Base-by-base conservation (phyloP, 1,139 yeast genomes). In the Kluyveromyces marxianus region DNA sequence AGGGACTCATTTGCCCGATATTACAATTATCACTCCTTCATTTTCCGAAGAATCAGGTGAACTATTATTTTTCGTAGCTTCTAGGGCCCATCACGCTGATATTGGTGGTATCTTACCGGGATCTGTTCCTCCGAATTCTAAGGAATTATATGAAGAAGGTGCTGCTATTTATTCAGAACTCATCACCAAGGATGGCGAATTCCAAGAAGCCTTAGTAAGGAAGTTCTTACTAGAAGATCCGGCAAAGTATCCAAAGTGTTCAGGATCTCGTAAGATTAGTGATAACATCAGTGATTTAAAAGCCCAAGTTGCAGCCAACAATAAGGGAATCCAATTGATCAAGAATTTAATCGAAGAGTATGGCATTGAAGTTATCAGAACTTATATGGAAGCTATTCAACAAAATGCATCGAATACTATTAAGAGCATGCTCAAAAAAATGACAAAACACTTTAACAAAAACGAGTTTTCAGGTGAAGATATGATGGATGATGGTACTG, bases 1-100 rank as follows among this genome's bases (percentile, higher is more conserved):
- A 27, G 94, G 94, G 1, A 81, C 90, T 0, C 95, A 85, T 67
- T 70, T 85, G 48, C 94, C 95, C 0, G 95, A 86, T 68, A 79
- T 81, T 44, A 86, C 85, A 0, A 81, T 79, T 6, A 77, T 79
- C 28, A 76, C 84, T 0, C 85, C 85, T 1, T 77, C 79, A 2
- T 72, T 74, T 52, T 68, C 74, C 39, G 62, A 64, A 4, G 42
- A 42, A 10, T 39, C 42, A 21, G 68, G 60, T 2, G 56, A 64
- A 33, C 54, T 70, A 30, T 57, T 69, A 28, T 73, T 73, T 48
- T 71, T 67, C 52, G 72, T 71, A 35, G 77, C 77, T 0, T 71
- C 77, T 1, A 66, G 78, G 56, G 77, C 76, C 2, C 79, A 74
- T 53, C 79, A 74, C 58, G 75, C 77, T 5, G 79, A 74, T 52